These are phyloP conservation scores for Globisporangium okanoganense DNA, from an alignment of 352 stramenopile species.

Conservation along the genomic window DNA sequence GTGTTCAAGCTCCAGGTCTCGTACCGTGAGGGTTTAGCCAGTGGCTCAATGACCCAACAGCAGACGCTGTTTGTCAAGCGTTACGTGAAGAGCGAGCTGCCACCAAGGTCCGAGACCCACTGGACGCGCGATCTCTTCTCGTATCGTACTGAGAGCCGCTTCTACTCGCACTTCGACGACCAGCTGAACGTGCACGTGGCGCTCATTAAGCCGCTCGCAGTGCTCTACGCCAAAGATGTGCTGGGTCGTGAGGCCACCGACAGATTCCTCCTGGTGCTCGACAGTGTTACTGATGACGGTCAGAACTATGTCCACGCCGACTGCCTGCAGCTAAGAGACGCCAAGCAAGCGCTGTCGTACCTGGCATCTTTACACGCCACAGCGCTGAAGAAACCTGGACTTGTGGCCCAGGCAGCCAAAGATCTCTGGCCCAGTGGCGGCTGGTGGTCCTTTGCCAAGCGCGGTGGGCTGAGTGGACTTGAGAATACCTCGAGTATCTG, in stretches of 20 bases:
- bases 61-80: conserved; percentile 61
- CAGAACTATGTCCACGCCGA: conserved; percentile 30
- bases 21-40: conserved; percentile 5
- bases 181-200: conserved; percentile 27
- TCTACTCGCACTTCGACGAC: conserved; percentile 48
- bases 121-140: conserved; percentile 60
- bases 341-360: conserved; percentile 38
- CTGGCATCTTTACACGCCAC: conserved; percentile 47
- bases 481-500: conserved; percentile 35
- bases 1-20: conserved; percentile 37
- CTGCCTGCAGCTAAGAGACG: conserved; percentile 30
- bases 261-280: conserved; percentile 52
- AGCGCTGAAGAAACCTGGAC: conserved; percentile 16
- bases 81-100: conserved; percentile 50
- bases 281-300: conserved; percentile 22
- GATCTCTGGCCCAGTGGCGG: conserved; percentile 38
- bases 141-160: conserved; percentile 52
- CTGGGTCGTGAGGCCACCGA: conserved; percentile 23
- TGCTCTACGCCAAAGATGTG: conserved; percentile 34
- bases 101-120: conserved; percentile 30
- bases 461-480: conserved; percentile 35
- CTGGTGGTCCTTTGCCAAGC: conserved; percentile 66
- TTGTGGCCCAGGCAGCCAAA: conserved; percentile 24
- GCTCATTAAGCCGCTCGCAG: conserved; percentile 43
- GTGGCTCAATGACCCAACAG: neutral